Evolutionary conservation across 1,284 basidiomycete genomes (phyloP), one percentile per base, ranked within the genome.

Genomic region (Heterobasidion parviporum): DNA sequence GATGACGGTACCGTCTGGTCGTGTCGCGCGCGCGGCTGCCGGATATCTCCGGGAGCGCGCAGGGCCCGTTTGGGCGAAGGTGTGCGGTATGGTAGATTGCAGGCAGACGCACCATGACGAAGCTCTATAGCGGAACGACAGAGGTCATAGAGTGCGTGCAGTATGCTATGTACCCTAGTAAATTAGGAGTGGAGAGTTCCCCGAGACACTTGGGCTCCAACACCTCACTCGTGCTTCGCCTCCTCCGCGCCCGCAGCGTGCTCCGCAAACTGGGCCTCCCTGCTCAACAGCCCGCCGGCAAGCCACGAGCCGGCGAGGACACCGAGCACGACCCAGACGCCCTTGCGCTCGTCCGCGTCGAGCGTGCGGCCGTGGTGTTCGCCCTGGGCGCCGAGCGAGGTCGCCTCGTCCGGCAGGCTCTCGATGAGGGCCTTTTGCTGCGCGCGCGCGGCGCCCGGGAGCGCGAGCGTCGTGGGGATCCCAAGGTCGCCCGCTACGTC

Each of bases 291-390:
- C 15, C 78, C 77, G 43, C 76, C 83, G 7, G 75, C 64, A 8
- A 80, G 36, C 68, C 81, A 77, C 0, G 82, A 83, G 9, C 78
- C 74, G 7, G 69, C 75, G 8, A 86, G 57, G 33, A 85, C 70
- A 50, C 79, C 81, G 14, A 78, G 68, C 33, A 88, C 68, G 16
- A 77, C 64, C 68, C 74, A 84, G 4, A 79, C 65, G 1, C 86
- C 85, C 38, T 57, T 70, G 57, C 65, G 68, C 67, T 88, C 83
- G 45, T 82, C 76, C 15, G 63, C 63, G 59, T 77, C 76, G 56
- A 87, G 65, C 5, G 75, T 71, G 57, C 80, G 71, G 50, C 70
- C 67, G 48, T 71, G 64, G 9, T 63, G 62, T 59, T 70, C 70
- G 61, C 67, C 70, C 46, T 68, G 57, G 6, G 53, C 60, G 15